Base-by-base conservation (phyloP, 208 protist genomes). In the Endotrypanum monterogeii region DNA sequence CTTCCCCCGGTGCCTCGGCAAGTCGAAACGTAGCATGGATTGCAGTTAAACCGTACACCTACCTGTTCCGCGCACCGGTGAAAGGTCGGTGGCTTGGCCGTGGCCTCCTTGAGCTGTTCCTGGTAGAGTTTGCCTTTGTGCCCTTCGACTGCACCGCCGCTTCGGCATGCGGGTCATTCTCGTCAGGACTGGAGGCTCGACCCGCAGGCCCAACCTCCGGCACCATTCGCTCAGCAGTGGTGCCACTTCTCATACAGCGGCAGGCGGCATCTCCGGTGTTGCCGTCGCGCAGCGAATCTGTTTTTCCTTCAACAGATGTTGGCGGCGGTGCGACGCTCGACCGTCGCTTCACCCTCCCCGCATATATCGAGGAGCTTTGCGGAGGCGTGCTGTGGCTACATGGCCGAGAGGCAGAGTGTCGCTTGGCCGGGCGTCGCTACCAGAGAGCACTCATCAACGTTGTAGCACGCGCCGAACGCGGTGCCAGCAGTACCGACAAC, bases 71-170 rank as follows among this genome's bases (percentile, higher is more conserved):
- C 35, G 91, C 92, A 9, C 75, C 86, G 25, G 93, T 88, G 52
- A 99, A 99, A 78, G 94, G 95, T 0, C 83, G 98, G 3, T 99
- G 98, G 97, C 69, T 98, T 6, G 94, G 90, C 20, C 66, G 54
- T 3, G 85, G 89, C 2, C 76, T 99, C 23, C 75, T 99, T 1
- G 82, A 84, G 7, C 76, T 98, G 9, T 97, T 98, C 50, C 60
- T 84, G 8, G 65, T 71, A 12, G 97, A 99, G 79, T 99, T 99
- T 63, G 85, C 85, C 16, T 92, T 86, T 51, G 67, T 94, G 25
- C 71, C 88, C 30, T 63, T 32, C 25, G 58, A 69, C 35, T 20
- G 28, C 25, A 23, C 35, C 39, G 62, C 62, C 39, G 28, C 28
- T 20, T 32, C 62, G 28, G 18, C 2, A 9, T 5, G 8, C 14